Conservation (phyloP, 495 filamentous ascomycete genomes). For the Tuber borchii region DNA sequence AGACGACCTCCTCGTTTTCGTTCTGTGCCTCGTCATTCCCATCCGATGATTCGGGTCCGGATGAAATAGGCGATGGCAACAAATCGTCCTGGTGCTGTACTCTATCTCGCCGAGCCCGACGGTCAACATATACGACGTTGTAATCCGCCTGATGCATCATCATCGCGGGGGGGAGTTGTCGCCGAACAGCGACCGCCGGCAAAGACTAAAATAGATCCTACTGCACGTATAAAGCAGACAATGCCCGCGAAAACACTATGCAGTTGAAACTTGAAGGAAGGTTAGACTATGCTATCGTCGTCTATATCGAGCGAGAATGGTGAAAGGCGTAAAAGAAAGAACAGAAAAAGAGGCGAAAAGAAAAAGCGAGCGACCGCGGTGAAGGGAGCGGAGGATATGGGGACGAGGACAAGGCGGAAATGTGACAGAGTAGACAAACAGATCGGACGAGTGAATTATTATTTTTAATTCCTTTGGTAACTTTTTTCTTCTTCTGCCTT, state of each 20-base stretch:
- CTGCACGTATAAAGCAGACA: background rate
- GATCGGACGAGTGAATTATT: background rate
- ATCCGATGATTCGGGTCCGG: constrained; percentile 25
- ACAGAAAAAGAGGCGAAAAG: background rate
- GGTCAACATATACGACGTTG: constrained; percentile 79
- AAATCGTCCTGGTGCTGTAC: constrained; percentile 38
- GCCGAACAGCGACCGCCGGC: constrained; percentile 21
- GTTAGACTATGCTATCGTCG: background rate
- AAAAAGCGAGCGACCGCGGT: background rate
- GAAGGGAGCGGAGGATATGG: background rate
- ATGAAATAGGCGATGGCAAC: constrained; percentile 24
- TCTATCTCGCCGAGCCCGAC: constrained; percentile 59
- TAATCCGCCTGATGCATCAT: constrained; percentile 45
- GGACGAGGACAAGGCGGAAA: background rate
- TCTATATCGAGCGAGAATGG: background rate
- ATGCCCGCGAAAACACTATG: background rate
- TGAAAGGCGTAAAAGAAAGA: background rate
- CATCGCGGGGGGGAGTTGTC: constrained; percentile 25
- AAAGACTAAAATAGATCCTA: constrained; percentile 11
- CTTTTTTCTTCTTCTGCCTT: background rate
- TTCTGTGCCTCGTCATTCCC: constrained; percentile 42
- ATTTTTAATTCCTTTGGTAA: background rate
- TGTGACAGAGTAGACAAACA: background rate
- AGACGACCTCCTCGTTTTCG: constrained; percentile 50
- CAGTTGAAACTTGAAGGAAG: background rate